Conservation (phyloP, 306 rosid genomes). For the cucumber (Cucumis sativus) region Cucumber_9930_V3 NC_026657.2:27822001-27822500, state of each 20-base stretch:
- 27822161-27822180: constrained; percentile 14
- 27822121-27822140: constrained; percentile 9
- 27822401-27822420: neutral
- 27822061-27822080: constrained; percentile 5
- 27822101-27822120: constrained; percentile 10
- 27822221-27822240: constrained; percentile 28
- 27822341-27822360: neutral
- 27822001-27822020: constrained; percentile 24
- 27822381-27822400: neutral
- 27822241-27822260: constrained; percentile 41
- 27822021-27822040: constrained; percentile 15
- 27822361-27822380: neutral
- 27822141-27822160: constrained; percentile 13
- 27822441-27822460: neutral
- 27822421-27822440: neutral
- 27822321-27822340: neutral
- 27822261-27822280: constrained; percentile 15
- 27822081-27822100: constrained; percentile 15
- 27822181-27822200: constrained; percentile 12
- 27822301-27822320: neutral
- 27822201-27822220: constrained; percentile 16
- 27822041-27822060: constrained; percentile 12
- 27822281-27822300: neutral
- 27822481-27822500: neutral
- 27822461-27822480: neutral